Conservation (phyloP, 2,329 filamentous ascomycete genomes). For the Sphaerostilbella broomeana region DNA sequence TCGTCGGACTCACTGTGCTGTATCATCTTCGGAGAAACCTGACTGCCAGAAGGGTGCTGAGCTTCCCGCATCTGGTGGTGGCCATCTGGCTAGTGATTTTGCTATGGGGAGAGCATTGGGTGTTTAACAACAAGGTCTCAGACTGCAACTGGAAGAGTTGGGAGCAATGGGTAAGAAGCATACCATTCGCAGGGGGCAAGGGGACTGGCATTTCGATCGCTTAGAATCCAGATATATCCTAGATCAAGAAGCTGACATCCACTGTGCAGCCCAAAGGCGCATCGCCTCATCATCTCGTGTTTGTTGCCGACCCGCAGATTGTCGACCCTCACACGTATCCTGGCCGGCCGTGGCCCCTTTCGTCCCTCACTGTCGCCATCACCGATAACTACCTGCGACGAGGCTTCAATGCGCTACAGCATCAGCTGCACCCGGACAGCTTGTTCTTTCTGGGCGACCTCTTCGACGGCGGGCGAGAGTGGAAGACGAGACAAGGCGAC, state of each 20-base stretch:
- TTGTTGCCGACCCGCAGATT: constrained; percentile 86
- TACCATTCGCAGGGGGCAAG: too few species aligned
- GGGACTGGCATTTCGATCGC: not conserved
- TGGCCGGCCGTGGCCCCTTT: constrained; percentile 59
- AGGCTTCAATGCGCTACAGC: constrained; percentile 72
- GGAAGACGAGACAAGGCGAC: constrained; percentile 63
- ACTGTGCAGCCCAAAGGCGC: constrained; percentile 61
- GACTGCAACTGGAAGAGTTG: constrained; percentile 77
- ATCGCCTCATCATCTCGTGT: constrained; percentile 73
- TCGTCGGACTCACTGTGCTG: constrained; percentile 22
- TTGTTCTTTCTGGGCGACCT: constrained; percentile 89
- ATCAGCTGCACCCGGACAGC: constrained; percentile 72
- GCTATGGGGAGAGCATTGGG: constrained; percentile 77
- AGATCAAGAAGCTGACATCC: not conserved
- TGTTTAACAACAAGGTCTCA: constrained; percentile 64
- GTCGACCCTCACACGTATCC: constrained; percentile 95
- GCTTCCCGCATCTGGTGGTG: constrained; percentile 61
- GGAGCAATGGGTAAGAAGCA: constrained; percentile 89
- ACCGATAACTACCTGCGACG: constrained; percentile 88
- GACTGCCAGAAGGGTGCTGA: constrained; percentile 45
- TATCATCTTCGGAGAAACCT: constrained; percentile 36
- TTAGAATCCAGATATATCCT: too few species aligned
- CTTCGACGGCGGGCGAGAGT: constrained; percentile 93
- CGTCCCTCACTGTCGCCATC: constrained; percentile 48
- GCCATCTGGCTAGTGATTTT: constrained; percentile 69